Conservation (phyloP, 768 basidiomycete species). For the Gloeophyllum trabeum region DNA sequence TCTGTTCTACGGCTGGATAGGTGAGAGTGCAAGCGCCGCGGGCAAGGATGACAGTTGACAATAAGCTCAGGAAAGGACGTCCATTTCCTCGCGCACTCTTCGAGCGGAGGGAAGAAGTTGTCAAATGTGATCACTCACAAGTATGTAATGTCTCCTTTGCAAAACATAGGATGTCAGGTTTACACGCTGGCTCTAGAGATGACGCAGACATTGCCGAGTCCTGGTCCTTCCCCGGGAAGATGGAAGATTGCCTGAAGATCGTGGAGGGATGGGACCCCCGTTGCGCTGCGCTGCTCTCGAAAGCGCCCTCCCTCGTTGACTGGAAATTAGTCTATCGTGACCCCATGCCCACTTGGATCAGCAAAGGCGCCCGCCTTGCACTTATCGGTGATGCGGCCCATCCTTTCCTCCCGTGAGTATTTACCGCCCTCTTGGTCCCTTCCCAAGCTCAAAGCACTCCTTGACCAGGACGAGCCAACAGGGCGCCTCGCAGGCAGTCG, state of each 20-base stretch:
- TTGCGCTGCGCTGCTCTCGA: constrained; percentile 12
- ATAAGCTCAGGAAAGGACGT: constrained; percentile 7
- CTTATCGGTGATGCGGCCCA: constrained; percentile 20
- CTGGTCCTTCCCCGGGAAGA: constrained; percentile 12
- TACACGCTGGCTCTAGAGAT: constrained; percentile 6
- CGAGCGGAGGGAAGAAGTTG: constrained; percentile 7
- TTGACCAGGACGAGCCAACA: constrained; percentile 12
- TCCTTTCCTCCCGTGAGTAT: constrained; percentile 16
- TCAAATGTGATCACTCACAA: constrained; percentile 14
- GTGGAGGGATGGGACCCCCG: constrained; percentile 16
- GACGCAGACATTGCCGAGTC: constrained; percentile 11
- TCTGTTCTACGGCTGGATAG: constrained; percentile 11
- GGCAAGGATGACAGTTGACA: background rate
- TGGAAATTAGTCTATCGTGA: constrained; percentile 17
- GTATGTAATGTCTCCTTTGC: constrained; percentile 3
- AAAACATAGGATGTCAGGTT: no score
- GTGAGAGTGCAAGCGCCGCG: constrained; percentile 5
- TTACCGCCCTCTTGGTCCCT: background rate
- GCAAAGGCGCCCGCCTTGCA: constrained; percentile 10
- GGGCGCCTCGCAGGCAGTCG: constrained; percentile 13
- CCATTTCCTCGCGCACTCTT: constrained; percentile 12
- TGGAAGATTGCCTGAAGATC: constrained; percentile 12
- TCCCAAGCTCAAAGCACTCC: background rate
- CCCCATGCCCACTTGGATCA: constrained; percentile 15
- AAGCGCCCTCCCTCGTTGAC: constrained; percentile 14